Percentiles rank a stretch among this genome's conserved stretches.
These are phyloP conservation scores for Pseudogymnoascus sp. DNA, from an alignment of 2,329 filamentous ascomycete species.

Conservation along the genomic window DNA sequence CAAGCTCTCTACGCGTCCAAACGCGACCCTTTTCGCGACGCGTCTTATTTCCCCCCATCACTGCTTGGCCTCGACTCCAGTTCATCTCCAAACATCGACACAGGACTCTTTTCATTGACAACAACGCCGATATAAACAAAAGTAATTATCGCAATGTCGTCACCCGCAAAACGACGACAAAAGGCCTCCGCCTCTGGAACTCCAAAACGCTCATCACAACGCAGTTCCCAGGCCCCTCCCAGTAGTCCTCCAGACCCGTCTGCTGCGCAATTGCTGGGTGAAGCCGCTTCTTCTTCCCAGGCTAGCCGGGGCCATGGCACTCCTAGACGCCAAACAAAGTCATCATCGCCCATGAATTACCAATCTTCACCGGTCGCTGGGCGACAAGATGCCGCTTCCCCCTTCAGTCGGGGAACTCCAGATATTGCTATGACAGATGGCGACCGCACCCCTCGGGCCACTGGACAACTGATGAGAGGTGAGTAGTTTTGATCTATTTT, in stretches of 20 bases:
- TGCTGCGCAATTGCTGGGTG: conserved; percentile 29
- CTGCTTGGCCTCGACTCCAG: background rate
- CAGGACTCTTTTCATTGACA: background rate
- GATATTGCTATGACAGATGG: conserved; percentile 56
- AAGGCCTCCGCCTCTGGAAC: conserved; percentile 49
- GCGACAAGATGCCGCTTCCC: conserved; percentile 45
- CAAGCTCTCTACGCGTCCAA: conserved; percentile 8
- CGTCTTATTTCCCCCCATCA: conserved; percentile 6
- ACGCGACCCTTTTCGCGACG: conserved; percentile 9
- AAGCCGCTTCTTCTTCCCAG: conserved; percentile 28
- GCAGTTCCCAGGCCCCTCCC: conserved; percentile 47
- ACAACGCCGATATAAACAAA: conserved; percentile 9
- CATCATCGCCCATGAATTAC: conserved; percentile 80
- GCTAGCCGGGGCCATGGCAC: conserved; percentile 30
- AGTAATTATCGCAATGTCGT: conserved; percentile 48
- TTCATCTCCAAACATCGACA: conserved; percentile 2
- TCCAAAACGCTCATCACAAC: conserved; percentile 49
- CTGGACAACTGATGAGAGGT: conserved; percentile 54
- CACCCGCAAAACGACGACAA: conserved; percentile 49
- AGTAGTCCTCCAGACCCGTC: conserved; percentile 38
- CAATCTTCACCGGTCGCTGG: conserved; percentile 50
- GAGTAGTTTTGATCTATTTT: conserved; percentile 23
- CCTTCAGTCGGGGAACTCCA: conserved; percentile 34
- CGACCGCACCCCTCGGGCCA: conserved; percentile 65
- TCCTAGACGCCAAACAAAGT: conserved; percentile 49